Conservation (phyloP, 306 rosid species). For the Coriaria nepalensis region DNA sequence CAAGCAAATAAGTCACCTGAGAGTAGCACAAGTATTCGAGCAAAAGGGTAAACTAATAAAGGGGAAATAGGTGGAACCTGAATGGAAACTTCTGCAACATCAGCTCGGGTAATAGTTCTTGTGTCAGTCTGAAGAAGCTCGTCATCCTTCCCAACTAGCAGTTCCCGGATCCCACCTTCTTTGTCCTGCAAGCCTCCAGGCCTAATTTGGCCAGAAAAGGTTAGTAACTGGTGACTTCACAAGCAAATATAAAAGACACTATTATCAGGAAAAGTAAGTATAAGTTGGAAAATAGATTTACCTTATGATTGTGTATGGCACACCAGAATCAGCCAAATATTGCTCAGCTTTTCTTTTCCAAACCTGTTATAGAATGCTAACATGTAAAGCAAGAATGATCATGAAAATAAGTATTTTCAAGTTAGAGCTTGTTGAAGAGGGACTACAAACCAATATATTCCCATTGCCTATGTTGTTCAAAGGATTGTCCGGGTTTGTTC, state of each 20-base stretch:
- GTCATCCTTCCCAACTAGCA: constrained; percentile 74
- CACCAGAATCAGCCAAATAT: constrained; percentile 81
- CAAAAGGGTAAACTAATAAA: not conserved
- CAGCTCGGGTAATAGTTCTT: constrained; percentile 67
- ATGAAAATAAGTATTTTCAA: constrained; percentile 1
- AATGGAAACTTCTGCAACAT: constrained; percentile 86
- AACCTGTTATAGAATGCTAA: constrained; percentile 28
- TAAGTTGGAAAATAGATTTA: constrained; percentile 12
- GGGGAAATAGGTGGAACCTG: constrained; percentile 32
- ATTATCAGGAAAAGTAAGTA: not conserved
- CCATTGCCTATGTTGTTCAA: constrained; percentile 81
- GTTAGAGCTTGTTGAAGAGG: constrained; percentile 1
- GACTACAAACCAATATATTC: constrained; percentile 69
- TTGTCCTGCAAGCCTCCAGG: constrained; percentile 92
- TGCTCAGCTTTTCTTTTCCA: constrained; percentile 99
- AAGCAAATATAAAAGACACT: not conserved
- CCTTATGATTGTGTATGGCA: constrained; percentile 92
- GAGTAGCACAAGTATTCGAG: not conserved
- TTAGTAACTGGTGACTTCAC: not conserved
- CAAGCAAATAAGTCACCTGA: not conserved
- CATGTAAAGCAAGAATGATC: constrained; percentile 1
- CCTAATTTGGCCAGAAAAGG: constrained; percentile 27
- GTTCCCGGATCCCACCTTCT: constrained; percentile 73
- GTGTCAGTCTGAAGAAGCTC: constrained; percentile 81
- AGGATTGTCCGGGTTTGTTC: constrained; percentile 63